phyloP scores from a whole-genome alignment of 2,329 filamentous ascomycete genomes.

The Arthrobotrys conoides region DNA sequence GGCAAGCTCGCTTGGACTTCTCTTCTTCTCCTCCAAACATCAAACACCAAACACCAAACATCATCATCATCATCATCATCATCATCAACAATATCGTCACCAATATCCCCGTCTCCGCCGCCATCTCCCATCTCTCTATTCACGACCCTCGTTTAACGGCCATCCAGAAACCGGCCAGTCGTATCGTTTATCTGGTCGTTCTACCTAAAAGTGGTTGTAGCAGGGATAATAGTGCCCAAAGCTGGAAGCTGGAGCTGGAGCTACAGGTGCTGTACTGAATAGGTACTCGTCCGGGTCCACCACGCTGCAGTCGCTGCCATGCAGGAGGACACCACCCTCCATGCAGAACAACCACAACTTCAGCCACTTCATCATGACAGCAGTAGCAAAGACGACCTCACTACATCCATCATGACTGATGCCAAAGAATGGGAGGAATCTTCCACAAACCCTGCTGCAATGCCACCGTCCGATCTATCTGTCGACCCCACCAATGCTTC shows the following conservation, averaged over 20 bases:
- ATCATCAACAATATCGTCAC: not conserved
- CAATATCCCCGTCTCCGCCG: conserved; percentile 3
- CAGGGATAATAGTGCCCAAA: not conserved
- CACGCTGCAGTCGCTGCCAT: not conserved
- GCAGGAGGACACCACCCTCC: conserved; percentile 14
- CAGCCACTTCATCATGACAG: not conserved
- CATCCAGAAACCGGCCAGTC: not conserved
- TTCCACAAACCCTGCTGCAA: conserved; percentile 50
- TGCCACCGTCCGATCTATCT: conserved; percentile 3
- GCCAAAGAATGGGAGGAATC: conserved; percentile 44
- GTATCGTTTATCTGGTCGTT: not conserved
- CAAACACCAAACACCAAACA: not conserved
- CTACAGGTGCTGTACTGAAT: not conserved
- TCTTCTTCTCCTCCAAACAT: not conserved
- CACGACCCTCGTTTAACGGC: not conserved
- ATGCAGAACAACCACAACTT: conserved; percentile 45
- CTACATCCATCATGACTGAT: conserved; percentile 26
- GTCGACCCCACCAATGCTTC: too few species aligned
- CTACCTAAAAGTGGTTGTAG: not conserved
- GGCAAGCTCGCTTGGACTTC: conserved; percentile 12
- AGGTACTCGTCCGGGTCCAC: conserved; percentile 1
- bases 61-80: not conserved
- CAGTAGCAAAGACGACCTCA: conserved; percentile 23
- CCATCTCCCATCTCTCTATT: not conserved
- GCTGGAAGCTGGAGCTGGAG: not conserved